These are phyloP conservation scores for Euphorbia corollata DNA, from an alignment of 441 rosid genomes.

Conservation along the genomic window DNA sequence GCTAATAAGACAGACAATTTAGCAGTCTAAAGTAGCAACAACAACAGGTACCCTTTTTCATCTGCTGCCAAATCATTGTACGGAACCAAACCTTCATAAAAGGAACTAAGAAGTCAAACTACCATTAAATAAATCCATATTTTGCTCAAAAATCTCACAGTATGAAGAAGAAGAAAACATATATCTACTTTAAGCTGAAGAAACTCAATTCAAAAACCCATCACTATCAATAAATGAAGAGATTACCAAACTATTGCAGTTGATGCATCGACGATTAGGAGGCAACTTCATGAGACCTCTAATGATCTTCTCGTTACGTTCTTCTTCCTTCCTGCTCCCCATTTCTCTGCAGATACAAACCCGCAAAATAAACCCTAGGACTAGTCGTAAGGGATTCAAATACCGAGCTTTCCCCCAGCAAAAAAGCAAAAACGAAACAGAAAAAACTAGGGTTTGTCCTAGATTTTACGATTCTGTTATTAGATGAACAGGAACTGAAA, in stretches of 20 bases:
- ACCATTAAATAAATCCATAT: not conserved
- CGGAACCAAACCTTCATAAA: not conserved
- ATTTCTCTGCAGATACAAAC: slow-evolving; percentile 28
- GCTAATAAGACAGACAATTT: not conserved
- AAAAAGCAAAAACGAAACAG: not conserved
- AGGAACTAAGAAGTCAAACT: not conserved
- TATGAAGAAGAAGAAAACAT: not conserved
- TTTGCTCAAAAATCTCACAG: not conserved
- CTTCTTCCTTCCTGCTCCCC: slow-evolving; percentile 86
- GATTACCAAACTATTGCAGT: slow-evolving; percentile 85
- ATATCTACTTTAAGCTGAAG: not conserved
- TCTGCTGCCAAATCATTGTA: not conserved
- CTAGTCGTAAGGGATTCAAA: not conserved
- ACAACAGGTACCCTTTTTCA: not conserved
- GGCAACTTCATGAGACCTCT: slow-evolving; percentile 98
- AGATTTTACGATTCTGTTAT: slow-evolving; percentile 11
- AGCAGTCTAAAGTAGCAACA: not conserved
- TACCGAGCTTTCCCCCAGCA: not conserved
- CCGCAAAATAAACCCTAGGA: not conserved
- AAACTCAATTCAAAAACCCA: not conserved
- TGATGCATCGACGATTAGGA: slow-evolving; percentile 92
- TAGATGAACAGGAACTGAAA: not conserved
- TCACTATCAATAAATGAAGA: not conserved
- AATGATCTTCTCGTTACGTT: slow-evolving; percentile 88
- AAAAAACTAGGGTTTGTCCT: slow-evolving; percentile 1